phyloP scores from a whole-genome alignment of 2,329 filamentous ascomycete species.

The Paraconiothyrium brasiliense region DNA sequence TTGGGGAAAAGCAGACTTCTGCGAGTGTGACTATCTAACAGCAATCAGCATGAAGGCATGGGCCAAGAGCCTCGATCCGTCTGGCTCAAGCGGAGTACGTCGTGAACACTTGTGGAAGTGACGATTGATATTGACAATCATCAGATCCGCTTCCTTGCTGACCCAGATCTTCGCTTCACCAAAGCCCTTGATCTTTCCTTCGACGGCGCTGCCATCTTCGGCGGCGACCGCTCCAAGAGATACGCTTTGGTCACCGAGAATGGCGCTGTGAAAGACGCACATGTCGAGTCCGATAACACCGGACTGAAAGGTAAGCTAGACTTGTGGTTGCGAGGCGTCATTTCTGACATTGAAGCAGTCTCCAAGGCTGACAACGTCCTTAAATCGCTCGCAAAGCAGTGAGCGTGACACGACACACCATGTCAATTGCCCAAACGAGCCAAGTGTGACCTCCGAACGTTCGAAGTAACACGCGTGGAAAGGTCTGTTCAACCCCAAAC shows the following conservation, averaged over 20 bases:
- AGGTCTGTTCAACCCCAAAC: not conserved
- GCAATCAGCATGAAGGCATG: conserved; percentile 83
- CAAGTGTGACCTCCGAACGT: not conserved
- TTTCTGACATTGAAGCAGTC: conserved; percentile 12
- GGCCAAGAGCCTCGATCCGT: conserved; percentile 79
- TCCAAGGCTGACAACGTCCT: conserved; percentile 18
- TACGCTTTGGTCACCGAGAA: conserved; percentile 86
- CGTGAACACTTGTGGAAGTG: conserved; percentile 1
- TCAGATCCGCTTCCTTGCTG: conserved; percentile 88
- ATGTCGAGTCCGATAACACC: conserved; percentile 89
- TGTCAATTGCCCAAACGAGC: not conserved
- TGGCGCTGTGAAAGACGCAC: conserved; percentile 81
- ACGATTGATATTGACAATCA: conserved; percentile 20
- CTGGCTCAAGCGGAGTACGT: conserved; percentile 77
- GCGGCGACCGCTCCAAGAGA: conserved; percentile 82
- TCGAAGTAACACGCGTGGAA: not conserved
- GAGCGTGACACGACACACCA: not conserved
- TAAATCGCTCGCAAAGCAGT: conserved; percentile 10
- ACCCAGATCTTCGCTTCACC: conserved; percentile 81
- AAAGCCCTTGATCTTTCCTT: conserved; percentile 85
- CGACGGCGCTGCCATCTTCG: conserved; percentile 81
- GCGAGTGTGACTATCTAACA: conserved; percentile 24
- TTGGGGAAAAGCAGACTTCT: conserved; percentile 18
- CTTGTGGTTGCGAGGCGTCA: not conserved
- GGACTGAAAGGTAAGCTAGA: conserved; percentile 74